phyloP scores from a whole-genome alignment of 768 basidiomycete species.

The Lactarius hatsudake region DNA sequence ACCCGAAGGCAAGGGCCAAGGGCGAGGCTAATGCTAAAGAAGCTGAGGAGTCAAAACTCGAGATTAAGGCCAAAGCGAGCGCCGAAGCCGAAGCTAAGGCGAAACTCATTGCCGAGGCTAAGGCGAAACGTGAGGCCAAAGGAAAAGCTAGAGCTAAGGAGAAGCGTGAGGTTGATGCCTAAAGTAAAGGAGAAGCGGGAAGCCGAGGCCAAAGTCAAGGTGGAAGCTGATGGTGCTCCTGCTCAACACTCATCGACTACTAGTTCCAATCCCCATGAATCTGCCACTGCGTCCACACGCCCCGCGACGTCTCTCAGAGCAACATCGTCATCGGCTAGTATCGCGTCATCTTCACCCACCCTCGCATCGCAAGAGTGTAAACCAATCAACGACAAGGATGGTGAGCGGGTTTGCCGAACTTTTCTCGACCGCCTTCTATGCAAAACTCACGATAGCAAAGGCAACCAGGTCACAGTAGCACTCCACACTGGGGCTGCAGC shows the following conservation, averaged over 20 bases:
- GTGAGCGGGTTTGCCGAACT: neutral
- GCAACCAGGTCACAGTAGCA: neutral
- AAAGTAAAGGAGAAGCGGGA: neutral
- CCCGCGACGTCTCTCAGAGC: neutral
- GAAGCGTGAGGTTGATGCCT: neutral
- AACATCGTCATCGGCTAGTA: neutral
- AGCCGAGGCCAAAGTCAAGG: neutral
- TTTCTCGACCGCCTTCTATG: neutral
- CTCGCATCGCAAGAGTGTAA: conserved; percentile 2
- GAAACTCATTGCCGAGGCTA: too few species aligned
- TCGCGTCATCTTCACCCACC: conserved; percentile 2
- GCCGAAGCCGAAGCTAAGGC: too few species aligned
- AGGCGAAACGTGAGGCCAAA: neutral
- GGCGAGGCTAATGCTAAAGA: too few species aligned
- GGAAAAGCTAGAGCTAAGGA: neutral
- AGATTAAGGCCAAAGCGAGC: too few species aligned
- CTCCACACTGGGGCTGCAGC: neutral
- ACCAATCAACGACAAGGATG: neutral
- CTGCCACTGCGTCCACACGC: neutral
- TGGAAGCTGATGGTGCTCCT: neutral
- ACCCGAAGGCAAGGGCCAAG: too few species aligned
- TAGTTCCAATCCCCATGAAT: neutral
- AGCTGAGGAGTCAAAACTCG: too few species aligned
- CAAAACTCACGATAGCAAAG: neutral
- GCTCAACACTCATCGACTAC: neutral